phyloP scores from a whole-genome alignment of 2,329 filamentous ascomycete species.

The Thelonectria discophora region DNA sequence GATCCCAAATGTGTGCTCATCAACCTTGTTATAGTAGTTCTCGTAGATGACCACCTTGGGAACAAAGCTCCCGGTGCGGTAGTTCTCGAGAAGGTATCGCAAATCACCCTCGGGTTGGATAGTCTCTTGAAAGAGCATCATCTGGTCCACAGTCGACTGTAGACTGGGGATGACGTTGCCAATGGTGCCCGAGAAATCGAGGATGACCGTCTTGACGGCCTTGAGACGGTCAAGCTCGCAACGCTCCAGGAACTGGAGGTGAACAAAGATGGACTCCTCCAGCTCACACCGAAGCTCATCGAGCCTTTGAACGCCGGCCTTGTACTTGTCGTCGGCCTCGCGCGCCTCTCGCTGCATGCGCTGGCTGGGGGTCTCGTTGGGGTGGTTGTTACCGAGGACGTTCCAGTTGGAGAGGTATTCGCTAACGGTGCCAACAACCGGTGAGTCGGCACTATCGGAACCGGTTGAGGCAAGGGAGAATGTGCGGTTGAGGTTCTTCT shows the following conservation, averaged over 20 bases:
- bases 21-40: constrained; percentile 98
- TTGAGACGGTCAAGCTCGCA: constrained; percentile 96
- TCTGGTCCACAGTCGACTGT: constrained; percentile 95
- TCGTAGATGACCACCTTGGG: constrained; percentile 94
- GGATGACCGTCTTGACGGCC: constrained; percentile 96
- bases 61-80: constrained; percentile 91
- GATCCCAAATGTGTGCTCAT: constrained; percentile 97
- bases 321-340: constrained; percentile 95
- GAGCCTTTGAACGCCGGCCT: constrained; percentile 82
- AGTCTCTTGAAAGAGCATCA: constrained; percentile 99
- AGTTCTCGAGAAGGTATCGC: constrained; percentile 94
- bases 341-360: constrained; percentile 86
- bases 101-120: constrained; percentile 93
- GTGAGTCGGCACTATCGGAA: constrained; percentile 71
- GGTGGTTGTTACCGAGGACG: constrained; percentile 80
- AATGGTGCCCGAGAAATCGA: constrained; percentile 96
- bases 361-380: constrained; percentile 92
- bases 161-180: constrained; percentile 97
- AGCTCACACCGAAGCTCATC: constrained; percentile 91
- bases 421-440: constrained; percentile 81
- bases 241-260: constrained; percentile 95
- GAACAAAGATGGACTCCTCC: constrained; percentile 93
- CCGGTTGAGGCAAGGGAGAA: constrained; percentile 75
- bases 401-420: constrained; percentile 95
- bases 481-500: constrained; percentile 78